Evolutionary conservation across 1,284 basidiomycete genomes (phyloP).

Genomic region (Rugosomyces carneus): DNA sequence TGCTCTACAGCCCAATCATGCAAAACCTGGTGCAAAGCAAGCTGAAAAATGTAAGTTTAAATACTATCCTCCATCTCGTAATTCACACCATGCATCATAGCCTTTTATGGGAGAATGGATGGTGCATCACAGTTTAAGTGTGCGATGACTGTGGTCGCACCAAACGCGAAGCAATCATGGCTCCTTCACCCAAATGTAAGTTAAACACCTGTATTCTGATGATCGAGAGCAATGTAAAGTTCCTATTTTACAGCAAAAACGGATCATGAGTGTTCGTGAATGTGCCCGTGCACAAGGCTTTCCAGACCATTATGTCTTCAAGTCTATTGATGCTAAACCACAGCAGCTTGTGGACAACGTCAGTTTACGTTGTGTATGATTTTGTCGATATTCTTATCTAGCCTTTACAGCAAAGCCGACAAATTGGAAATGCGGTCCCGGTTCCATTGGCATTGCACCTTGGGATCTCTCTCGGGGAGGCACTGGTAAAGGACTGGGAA

Average conservation of each 20-base stretch:
- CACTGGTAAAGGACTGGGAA: conserved; percentile 40
- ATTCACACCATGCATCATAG: conserved; percentile 25
- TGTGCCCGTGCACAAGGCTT: conserved; percentile 68
- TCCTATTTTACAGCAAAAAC: conserved; percentile 45
- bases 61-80: not conserved
- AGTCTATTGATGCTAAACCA: conserved; percentile 35
- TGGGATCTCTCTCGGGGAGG: conserved; percentile 50
- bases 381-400: not conserved
- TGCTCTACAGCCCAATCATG: conserved; percentile 28
- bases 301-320: conserved; percentile 57
- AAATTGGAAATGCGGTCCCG: conserved; percentile 73
- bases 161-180: conserved; percentile 41
- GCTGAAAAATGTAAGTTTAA: conserved; percentile 16
- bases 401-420: conserved; percentile 49
- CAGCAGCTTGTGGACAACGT: conserved; percentile 42
- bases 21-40: conserved; percentile 22
- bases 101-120: conserved; percentile 48
- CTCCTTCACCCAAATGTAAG: conserved; percentile 58
- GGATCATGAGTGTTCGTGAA: conserved; percentile 58
- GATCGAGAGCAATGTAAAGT: not conserved
- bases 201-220: not conserved
- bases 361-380: conserved; percentile 18
- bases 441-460: conserved; percentile 58
- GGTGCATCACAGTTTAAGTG: conserved; percentile 48
- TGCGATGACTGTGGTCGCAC: conserved; percentile 46